Evolutionary conservation across 2,329 filamentous ascomycete species (phyloP).

Genomic region (Monosporascus sp.): DNA sequence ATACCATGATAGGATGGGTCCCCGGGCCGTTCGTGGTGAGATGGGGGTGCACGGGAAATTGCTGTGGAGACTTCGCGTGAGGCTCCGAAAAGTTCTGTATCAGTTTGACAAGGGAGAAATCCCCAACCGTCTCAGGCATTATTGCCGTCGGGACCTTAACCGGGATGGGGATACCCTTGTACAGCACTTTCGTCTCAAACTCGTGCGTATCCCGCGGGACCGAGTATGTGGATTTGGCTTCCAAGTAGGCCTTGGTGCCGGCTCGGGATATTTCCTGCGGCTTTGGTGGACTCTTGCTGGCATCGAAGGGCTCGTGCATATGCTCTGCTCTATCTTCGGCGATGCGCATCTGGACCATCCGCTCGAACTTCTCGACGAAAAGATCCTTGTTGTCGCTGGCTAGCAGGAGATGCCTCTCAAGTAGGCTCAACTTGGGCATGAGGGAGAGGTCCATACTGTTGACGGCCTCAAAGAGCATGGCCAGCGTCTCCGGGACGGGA

Average conservation of each 20-base stretch:
- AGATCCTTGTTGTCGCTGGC: slow-evolving; percentile 91
- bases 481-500: slow-evolving; percentile 80
- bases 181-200: slow-evolving; percentile 91
- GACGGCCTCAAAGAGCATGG: slow-evolving; percentile 83
- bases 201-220: slow-evolving; percentile 94
- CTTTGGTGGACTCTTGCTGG: slow-evolving; percentile 43
- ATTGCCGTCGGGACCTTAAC: slow-evolving; percentile 94
- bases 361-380: slow-evolving; percentile 95
- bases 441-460: slow-evolving; percentile 96
- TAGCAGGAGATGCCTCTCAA: slow-evolving; percentile 83
- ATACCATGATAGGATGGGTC: slow-evolving; percentile 91
- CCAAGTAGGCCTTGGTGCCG: slow-evolving; percentile 58
- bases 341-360: slow-evolving; percentile 81
- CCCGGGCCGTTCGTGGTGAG: slow-evolving; percentile 84
- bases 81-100: slow-evolving; percentile 88
- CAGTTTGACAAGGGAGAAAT: slow-evolving; percentile 95
- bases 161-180: slow-evolving; percentile 93
- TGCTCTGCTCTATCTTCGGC: slow-evolving; percentile 53
- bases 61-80: slow-evolving; percentile 76
- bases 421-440: slow-evolving; percentile 76
- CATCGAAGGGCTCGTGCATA: slow-evolving; percentile 39
- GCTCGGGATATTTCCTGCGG: slow-evolving; percentile 50
- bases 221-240: slow-evolving; percentile 61
- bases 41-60: slow-evolving; percentile 83
- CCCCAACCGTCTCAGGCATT: slow-evolving; percentile 91